These are phyloP conservation scores for Podaxis pistillaris DNA, from an alignment of 768 basidiomycete genomes.

Conservation along the genomic window DNA sequence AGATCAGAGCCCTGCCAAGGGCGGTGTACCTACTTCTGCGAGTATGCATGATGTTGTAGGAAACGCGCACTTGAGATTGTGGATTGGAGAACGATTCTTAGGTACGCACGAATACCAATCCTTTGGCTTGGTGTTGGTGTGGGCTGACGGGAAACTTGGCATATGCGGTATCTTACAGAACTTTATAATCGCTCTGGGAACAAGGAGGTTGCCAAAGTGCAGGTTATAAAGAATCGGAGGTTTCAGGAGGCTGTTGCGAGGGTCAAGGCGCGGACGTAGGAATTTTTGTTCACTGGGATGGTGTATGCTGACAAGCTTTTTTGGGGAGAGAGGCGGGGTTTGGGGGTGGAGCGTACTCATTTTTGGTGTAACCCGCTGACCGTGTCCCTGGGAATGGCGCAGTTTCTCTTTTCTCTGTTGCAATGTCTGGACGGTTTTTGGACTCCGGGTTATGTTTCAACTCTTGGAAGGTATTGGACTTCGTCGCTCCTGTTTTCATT, in stretches of 20 bases:
- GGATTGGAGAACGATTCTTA: slow-evolving; percentile 70
- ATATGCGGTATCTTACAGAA: slow-evolving; percentile 35
- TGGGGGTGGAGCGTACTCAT: background rate
- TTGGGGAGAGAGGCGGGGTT: background rate
- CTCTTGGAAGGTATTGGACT: background rate
- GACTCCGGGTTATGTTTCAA: background rate
- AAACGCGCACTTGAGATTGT: slow-evolving; percentile 63
- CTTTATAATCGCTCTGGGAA: slow-evolving; percentile 58
- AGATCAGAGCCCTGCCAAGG: background rate
- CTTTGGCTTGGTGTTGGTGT: slow-evolving; percentile 4
- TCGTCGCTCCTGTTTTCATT: background rate
- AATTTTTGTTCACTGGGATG: background rate
- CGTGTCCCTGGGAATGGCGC: background rate
- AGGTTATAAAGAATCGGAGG: slow-evolving; percentile 41
- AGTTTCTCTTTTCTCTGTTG: background rate
- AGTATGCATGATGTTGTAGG: slow-evolving; percentile 39
- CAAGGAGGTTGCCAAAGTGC: slow-evolving; percentile 42
- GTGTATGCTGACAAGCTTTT: background rate
- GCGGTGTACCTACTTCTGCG: background rate
- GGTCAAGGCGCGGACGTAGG: slow-evolving; percentile 20
- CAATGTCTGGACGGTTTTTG: background rate
- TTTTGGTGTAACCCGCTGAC: background rate
- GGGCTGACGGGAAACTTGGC: background rate
- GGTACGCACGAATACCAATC: slow-evolving; percentile 39
- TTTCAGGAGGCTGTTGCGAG: slow-evolving; percentile 24